Base-by-base conservation (phyloP, 352 stramenopile species). In the Peronospora tabacina region DNA sequence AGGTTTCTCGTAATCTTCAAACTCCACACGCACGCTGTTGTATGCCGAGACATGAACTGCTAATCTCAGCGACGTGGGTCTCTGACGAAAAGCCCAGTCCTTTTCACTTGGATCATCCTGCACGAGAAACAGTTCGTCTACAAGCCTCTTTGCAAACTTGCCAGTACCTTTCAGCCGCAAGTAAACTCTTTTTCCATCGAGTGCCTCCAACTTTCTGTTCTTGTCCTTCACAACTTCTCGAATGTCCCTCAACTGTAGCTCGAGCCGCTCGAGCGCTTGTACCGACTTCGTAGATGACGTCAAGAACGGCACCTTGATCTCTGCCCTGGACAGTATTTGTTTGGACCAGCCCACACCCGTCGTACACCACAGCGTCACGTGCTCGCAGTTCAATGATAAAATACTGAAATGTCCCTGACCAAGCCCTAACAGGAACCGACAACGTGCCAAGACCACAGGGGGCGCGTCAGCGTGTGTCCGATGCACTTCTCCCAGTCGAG, bases 301-400 rank as follows among this genome's bases (percentile, higher is more conserved):
- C 15, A 76, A 32, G 54, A 75, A 82, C 28, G 68, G 67, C 57
- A 68, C 72, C 44, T 75, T 77, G 22, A 55, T 62, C 49, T 66
- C 60, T 22, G 68, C 61, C 22, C 74, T 55, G 33, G 76, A 72
- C 53, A 85, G 66, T 28, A 85, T 50, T 55, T 87, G 78, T 61
- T 89, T 89, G 48, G 70, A 86, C 72, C 74, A 89, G 12, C 81
- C 58, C 17, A 82, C 65, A 49, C 78, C 78, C 7, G 78, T 87
- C 22, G 77, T 87, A 59, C 78, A 89, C 78, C 78, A 89, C 17
- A 85, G 52, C 30, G 79, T 74, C 8, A 87, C 74, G 44, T 90
- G 79, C 51, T 87, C 75, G 49, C 79, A 90, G 39, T 90, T 90
- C 29, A 87, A 56, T 26, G 62, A 72, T 24, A 86, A 40, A 38